Base-by-base conservation (phyloP, 345 rosid genomes). In the Turritis glabra region DNA sequence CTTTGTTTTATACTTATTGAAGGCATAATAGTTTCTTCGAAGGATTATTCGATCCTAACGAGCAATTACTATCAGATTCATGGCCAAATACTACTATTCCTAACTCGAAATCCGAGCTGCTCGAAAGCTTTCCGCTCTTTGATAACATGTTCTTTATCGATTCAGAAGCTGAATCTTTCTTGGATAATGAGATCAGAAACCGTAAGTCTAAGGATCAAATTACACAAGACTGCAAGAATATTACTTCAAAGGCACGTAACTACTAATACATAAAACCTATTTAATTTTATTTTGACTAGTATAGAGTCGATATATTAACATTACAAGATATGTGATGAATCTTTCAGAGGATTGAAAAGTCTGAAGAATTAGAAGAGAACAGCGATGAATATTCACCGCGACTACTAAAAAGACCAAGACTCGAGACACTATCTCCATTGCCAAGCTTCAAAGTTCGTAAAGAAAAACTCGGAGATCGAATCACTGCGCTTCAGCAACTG, bases 401-500 rank as follows among this genome's bases (percentile, higher is more conserved):
- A 3, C 53, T 69, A 14, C 8, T 70, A 0, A 89, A 91, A 74
- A 84, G 90, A 84, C 77, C 87, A 26, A 79, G 97, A 79, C 79
- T 85, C 23, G 96, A 89, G 47, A 85, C 97, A 58, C 68, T 94
- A 58, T 87, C 95, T 11, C 78, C 98, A 46, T 80, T 88, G 69
- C 98, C 97, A 65, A 82, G 96, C 76, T 91, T 89, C 80, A 93
- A 94, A 95, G 95, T 89, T 58, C 84, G 98, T 47, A 94, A 94
- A 81, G 98, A 89, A 81, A 94, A 94, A 87, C 88, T 91, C 50
- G 98, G 98, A 78, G 98, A 94, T 87, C 86, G 96, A 75, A 88
- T 94, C 82, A 94, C 98, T 64, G 98, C 98, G 0, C 97, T 94
- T 71, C 98, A 94, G 78, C 98, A 94, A 85, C 85, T 94, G 68